These are phyloP conservation scores for Limnomonas spitsbergensis DNA, from an alignment of 139 green algal species.

Conservation along the genomic window DNA sequence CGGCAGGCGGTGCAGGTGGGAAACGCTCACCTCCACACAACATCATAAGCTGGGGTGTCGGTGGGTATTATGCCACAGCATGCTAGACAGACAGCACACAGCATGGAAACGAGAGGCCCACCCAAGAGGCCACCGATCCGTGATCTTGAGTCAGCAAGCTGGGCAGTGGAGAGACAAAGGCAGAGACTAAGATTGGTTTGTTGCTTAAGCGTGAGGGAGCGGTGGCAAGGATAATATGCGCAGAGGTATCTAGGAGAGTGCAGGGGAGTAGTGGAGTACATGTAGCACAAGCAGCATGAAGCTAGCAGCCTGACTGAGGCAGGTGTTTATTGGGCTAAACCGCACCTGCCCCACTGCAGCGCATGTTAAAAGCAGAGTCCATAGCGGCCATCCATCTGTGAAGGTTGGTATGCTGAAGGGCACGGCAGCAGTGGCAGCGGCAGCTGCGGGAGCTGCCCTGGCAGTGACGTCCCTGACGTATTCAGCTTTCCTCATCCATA, in stretches of 20 bases:
- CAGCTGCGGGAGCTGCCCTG: too few species aligned
- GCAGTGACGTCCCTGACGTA: too few species aligned
- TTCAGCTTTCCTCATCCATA: too few species aligned
- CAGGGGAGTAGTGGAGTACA: not conserved
- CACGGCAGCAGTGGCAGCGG: too few species aligned
- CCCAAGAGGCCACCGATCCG: constrained; percentile 16
- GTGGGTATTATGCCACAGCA: constrained; percentile 25
- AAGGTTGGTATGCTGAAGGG: too few species aligned
- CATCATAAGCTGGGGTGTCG: constrained; percentile 25
- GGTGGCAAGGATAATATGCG: not conserved
- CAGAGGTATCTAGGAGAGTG: too few species aligned
- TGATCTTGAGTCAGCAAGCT: constrained; percentile 16
- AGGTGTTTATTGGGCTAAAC: not conserved
- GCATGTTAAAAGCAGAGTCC: constrained; percentile 3
- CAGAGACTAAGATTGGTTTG: not conserved
- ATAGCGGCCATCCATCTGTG: constrained; percentile 12
- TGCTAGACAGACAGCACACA: constrained; percentile 19
- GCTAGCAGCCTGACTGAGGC: not conserved
- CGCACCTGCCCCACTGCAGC: constrained; percentile 12
- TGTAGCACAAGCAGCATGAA: not conserved
- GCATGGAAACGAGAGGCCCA: constrained; percentile 31
- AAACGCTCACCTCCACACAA: constrained; percentile 15
- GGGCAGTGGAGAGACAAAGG: not conserved
- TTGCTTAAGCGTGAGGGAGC: not conserved
- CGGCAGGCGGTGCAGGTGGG: not conserved